Conservation (phyloP, 345 rosid species). For the Salix koriyanagi region DNA sequence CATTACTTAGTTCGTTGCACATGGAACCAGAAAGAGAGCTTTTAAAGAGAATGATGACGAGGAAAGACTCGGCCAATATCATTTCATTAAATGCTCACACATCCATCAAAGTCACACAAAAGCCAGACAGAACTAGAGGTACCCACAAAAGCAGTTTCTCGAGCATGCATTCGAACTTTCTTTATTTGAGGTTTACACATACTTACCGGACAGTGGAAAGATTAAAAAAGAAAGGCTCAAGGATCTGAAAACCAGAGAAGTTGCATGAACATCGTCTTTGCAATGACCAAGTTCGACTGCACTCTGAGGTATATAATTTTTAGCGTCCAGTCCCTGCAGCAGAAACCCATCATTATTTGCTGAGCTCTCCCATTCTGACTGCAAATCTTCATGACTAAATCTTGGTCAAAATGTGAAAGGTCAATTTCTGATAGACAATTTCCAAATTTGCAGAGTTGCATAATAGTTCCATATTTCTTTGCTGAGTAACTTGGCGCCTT, state of each 20-base stretch:
- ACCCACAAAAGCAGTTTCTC: neutral
- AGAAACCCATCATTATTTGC: neutral
- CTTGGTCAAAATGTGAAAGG: neutral
- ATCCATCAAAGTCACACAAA: neutral
- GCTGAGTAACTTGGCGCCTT: neutral
- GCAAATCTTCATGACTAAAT: neutral
- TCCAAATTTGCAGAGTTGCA: slow-evolving; percentile 1
- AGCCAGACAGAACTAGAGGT: neutral
- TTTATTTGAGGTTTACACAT: neutral
- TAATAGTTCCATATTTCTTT: neutral
- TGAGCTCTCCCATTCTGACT: neutral
- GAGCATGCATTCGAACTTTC: neutral
- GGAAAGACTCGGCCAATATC: neutral
- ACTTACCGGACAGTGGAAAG: neutral
- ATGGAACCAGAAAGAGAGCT: neutral
- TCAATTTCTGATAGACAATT: neutral
- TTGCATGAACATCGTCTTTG: neutral
- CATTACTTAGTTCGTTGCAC: neutral
- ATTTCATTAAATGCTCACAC: neutral
- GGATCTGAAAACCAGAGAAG: neutral
- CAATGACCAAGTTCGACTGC: neutral
- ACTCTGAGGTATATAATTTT: neutral
- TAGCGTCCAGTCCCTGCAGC: slow-evolving; percentile 2
- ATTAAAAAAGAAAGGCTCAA: neutral
- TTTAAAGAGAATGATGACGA: neutral